Conservation (phyloP, 495 filamentous ascomycete genomes). For the Penicillium parvum region DNA sequence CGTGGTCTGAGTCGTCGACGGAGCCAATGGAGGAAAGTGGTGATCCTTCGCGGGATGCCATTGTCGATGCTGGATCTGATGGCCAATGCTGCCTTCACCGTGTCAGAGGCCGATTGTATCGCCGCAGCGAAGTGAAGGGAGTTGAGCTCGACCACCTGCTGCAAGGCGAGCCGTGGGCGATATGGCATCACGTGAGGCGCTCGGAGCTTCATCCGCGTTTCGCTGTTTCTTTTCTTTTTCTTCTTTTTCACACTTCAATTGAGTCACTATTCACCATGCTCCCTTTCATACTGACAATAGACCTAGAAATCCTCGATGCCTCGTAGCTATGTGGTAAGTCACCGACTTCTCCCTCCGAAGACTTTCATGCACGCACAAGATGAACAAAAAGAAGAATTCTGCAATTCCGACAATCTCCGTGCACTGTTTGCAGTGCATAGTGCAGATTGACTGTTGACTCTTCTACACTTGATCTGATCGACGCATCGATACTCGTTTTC, state of each 20-base stretch:
- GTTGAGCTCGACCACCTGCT: not conserved
- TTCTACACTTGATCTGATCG: slow-evolving; percentile 57
- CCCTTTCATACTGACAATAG: not conserved
- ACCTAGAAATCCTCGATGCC: too few species aligned
- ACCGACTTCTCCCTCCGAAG: not conserved
- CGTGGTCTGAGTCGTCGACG: slow-evolving; percentile 45
- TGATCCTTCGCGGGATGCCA: slow-evolving; percentile 44
- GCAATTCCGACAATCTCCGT: slow-evolving; percentile 53
- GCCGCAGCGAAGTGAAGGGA: slow-evolving; percentile 1
- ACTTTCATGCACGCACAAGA: slow-evolving; percentile 12
- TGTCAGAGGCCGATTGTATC: too few species aligned
- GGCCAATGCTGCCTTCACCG: too few species aligned
- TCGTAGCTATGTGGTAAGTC: too few species aligned
- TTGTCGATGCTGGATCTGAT: slow-evolving; percentile 21
- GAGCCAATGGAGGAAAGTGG: slow-evolving; percentile 50
- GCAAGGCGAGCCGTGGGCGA: slow-evolving; percentile 5
- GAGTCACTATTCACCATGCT: not conserved
- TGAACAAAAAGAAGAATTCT: slow-evolving; percentile 54
- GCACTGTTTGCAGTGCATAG: slow-evolving; percentile 16
- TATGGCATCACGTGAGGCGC: slow-evolving; percentile 23
- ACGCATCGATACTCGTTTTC: slow-evolving; percentile 1
- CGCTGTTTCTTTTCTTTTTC: not conserved
- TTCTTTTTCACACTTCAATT: not conserved
- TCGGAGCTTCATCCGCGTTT: not conserved
- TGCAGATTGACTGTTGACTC: slow-evolving; percentile 50